These are phyloP conservation scores for Fusarium goolgardi DNA, from an alignment of 2,329 filamentous ascomycete species.

Conservation along the genomic window DNA sequence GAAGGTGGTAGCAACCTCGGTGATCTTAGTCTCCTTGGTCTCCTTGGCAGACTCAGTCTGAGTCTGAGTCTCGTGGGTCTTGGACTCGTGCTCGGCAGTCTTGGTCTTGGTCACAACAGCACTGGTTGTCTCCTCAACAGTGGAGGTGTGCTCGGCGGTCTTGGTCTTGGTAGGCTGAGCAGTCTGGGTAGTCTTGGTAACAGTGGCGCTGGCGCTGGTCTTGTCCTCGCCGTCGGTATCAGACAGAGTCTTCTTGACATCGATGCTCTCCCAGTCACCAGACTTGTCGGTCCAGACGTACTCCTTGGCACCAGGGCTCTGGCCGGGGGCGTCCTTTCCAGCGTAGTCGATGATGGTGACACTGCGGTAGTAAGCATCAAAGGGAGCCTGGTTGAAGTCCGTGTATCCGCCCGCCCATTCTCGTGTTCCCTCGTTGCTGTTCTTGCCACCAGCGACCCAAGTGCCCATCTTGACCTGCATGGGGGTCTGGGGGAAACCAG, in stretches of 20 bases:
- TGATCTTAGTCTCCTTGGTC: slow-evolving; percentile 19
- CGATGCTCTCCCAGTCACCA: slow-evolving; percentile 64
- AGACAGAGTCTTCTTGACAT: slow-evolving; percentile 57
- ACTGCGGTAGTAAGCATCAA: slow-evolving; percentile 67
- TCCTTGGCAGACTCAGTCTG: slow-evolving; percentile 15
- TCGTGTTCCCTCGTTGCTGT: slow-evolving; percentile 77
- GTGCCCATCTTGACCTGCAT: slow-evolving; percentile 77
- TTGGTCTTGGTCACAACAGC: slow-evolving; percentile 33
- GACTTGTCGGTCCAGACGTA: slow-evolving; percentile 64
- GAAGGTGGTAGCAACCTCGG: slow-evolving; percentile 7
- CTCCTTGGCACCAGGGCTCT: slow-evolving; percentile 57
- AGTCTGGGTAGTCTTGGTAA: slow-evolving; percentile 25
- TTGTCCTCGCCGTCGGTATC: slow-evolving; percentile 37
- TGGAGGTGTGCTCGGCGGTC: slow-evolving; percentile 24
- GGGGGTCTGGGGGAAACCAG: slow-evolving; percentile 77
- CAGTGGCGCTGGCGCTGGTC: slow-evolving; percentile 39
- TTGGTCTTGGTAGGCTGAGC: slow-evolving; percentile 36
- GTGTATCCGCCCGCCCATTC: slow-evolving; percentile 74
- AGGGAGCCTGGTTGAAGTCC: slow-evolving; percentile 64
- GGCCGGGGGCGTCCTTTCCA: slow-evolving; percentile 58
- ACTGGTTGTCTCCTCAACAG: slow-evolving; percentile 24
- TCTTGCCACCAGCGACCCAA: slow-evolving; percentile 70
- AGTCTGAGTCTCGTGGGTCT: slow-evolving; percentile 12
- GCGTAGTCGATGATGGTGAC: slow-evolving; percentile 66
- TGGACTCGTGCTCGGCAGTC: slow-evolving; percentile 8